Evolutionary conservation across 2,329 filamentous ascomycete genomes (phyloP).

Genomic region (Botrytis paeoniae): DNA sequence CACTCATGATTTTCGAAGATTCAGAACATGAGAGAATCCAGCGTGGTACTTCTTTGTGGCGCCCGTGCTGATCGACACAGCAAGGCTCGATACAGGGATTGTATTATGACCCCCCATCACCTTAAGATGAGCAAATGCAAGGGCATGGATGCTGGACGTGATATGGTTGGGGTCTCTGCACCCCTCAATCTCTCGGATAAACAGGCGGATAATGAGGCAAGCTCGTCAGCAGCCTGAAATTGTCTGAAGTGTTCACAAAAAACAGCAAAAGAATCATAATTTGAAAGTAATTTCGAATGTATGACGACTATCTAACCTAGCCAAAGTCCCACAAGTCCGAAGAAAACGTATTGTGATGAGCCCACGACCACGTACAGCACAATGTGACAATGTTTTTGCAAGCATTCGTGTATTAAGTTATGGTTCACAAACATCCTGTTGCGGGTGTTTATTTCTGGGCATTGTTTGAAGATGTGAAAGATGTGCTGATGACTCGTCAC

Average conservation of each 20-base stretch:
- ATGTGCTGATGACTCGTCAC: slow-evolving; percentile 15
- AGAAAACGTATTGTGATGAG: slow-evolving; percentile 9
- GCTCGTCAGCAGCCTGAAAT: slow-evolving; percentile 18
- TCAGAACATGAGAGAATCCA: slow-evolving; percentile 15
- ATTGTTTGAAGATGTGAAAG: slow-evolving; percentile 18
- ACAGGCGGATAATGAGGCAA: slow-evolving; percentile 20
- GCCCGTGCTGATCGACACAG: slow-evolving; percentile 20
- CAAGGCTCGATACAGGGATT: slow-evolving; percentile 16
- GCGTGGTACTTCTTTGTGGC: slow-evolving; percentile 20
- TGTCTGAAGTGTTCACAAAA: slow-evolving; percentile 1
- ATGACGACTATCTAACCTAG: slow-evolving; percentile 17
- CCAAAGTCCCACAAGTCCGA: slow-evolving; percentile 17
- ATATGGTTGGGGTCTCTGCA: slow-evolving; percentile 18
- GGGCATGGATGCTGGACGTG: slow-evolving; percentile 20
- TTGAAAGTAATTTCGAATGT: background rate
- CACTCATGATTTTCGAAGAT: slow-evolving; percentile 12
- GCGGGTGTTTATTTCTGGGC: slow-evolving; percentile 14
- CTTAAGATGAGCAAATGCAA: slow-evolving; percentile 21
- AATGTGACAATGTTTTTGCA: slow-evolving; percentile 11
- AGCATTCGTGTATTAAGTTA: slow-evolving; percentile 4
- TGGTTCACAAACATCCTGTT: slow-evolving; percentile 18
- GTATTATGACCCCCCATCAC: slow-evolving; percentile 19
- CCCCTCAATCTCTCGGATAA: slow-evolving; percentile 24
- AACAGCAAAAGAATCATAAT: slow-evolving; percentile 9
- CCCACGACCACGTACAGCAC: slow-evolving; percentile 2